phyloP scores from a whole-genome alignment of 768 basidiomycete species.

The Termitomyces sp. region DNA sequence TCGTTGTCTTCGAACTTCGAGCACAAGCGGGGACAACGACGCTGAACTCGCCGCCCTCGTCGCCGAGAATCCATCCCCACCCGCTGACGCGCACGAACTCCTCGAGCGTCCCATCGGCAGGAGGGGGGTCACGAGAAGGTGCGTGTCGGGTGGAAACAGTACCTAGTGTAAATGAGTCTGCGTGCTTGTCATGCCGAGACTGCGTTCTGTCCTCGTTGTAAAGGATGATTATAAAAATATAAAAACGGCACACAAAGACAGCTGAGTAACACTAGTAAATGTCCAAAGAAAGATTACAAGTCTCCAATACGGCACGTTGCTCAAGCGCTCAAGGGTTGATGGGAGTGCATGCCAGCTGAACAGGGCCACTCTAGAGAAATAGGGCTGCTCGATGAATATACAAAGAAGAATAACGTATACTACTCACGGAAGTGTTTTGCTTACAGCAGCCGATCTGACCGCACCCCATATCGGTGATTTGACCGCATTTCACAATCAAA shows the following conservation, averaged over 20 bases:
- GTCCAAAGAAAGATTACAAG: neutral
- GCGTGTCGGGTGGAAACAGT: too few species aligned
- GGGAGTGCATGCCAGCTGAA: neutral
- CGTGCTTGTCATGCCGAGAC: too few species aligned
- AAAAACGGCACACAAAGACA: too few species aligned
- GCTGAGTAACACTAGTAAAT: neutral
- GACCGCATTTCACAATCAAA: neutral
- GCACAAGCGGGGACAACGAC: slow-evolving; percentile 72
- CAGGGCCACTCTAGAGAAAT: neutral
- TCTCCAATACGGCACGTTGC: too few species aligned
- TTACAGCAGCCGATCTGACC: neutral
- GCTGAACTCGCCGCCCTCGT: too few species aligned
- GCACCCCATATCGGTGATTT: neutral
- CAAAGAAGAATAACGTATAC: neutral
- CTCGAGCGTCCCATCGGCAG: too few species aligned
- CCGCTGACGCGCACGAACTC: too few species aligned
- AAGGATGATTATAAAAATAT: too few species aligned
- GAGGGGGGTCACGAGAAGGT: too few species aligned
- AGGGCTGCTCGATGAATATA: neutral
- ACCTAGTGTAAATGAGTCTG: too few species aligned
- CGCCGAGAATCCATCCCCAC: too few species aligned
- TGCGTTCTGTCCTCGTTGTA: neutral
- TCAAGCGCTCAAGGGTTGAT: neutral
- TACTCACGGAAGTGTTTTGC: neutral
- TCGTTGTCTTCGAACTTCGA: slow-evolving; percentile 68